A percentile compares a stretch with the other conserved stretches of the same genome.
Conservation (phyloP, 257 asterid genomes). For the Phtheirospermum japonicum region DNA sequence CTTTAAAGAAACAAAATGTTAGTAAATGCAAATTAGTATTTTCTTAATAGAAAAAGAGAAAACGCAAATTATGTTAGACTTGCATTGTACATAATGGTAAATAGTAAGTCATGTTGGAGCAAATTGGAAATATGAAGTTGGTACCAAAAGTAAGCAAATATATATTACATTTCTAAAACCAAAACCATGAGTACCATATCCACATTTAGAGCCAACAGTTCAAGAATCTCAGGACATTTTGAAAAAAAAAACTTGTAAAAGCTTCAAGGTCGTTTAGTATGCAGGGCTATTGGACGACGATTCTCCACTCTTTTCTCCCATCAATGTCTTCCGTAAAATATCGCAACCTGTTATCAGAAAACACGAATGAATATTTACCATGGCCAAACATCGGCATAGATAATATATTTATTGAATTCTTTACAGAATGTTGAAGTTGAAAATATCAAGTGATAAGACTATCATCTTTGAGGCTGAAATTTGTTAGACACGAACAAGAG, state of each 20-base stretch:
- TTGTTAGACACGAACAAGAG: background rate
- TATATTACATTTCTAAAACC: background rate
- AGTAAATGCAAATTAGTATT: no score
- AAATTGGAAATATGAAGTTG: background rate
- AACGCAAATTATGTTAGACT: no score
- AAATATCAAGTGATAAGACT: background rate
- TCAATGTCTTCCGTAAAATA: conserved; percentile 15
- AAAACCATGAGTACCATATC: no score
- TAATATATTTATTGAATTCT: background rate
- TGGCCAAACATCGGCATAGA: background rate
- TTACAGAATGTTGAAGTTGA: background rate
- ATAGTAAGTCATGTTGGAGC: background rate
- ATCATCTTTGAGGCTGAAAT: no score
- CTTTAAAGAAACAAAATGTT: no score
- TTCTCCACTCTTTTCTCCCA: conserved; percentile 29
- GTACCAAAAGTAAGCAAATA: background rate
- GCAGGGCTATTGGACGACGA: conserved; percentile 13
- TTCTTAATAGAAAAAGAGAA: no score
- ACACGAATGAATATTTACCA: background rate
- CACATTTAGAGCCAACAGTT: no score
- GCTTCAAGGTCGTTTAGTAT: no score
- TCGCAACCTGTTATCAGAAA: conserved; percentile 25
- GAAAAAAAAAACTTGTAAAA: no score
- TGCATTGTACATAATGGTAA: no score
- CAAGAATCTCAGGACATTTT: background rate